Conservation (phyloP, 2,329 filamentous ascomycete genomes). For the Fusarium subtropicale region DNA sequence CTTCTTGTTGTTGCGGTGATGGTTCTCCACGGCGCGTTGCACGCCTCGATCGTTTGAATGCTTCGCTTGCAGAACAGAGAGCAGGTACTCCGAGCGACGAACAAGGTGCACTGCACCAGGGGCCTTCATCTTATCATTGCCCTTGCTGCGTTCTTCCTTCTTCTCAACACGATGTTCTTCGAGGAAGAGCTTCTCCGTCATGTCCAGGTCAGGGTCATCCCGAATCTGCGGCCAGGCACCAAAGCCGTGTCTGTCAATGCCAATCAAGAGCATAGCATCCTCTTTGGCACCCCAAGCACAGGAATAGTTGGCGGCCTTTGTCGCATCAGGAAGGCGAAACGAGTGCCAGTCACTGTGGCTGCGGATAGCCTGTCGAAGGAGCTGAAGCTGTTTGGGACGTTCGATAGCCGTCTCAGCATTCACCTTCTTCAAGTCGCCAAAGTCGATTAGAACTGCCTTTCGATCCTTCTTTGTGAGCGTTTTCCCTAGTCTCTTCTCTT, state of each 20-base stretch:
- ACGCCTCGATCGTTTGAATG: slow-evolving; percentile 81
- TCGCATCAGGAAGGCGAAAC: slow-evolving; percentile 91
- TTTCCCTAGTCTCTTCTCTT: slow-evolving; percentile 85
- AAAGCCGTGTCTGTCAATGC: slow-evolving; percentile 93
- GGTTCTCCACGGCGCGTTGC: slow-evolving; percentile 87
- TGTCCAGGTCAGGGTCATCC: slow-evolving; percentile 86
- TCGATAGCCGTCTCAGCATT: slow-evolving; percentile 97
- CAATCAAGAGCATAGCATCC: slow-evolving; percentile 96
- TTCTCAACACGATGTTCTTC: slow-evolving; percentile 99
- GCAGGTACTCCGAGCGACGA: slow-evolving; percentile 90
- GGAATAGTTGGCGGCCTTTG: slow-evolving; percentile 90
- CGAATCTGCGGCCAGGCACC: slow-evolving; percentile 96
- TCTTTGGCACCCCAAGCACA: slow-evolving; percentile 93
- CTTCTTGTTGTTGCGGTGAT: slow-evolving; percentile 95
- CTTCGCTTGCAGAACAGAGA: slow-evolving; percentile 91
- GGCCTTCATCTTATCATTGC: slow-evolving; percentile 83
- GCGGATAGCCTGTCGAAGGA: slow-evolving; percentile 80
- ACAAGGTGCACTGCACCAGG: slow-evolving; percentile 98
- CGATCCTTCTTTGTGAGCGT: slow-evolving; percentile 94
- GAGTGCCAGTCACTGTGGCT: slow-evolving; percentile 76
- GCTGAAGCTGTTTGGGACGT: slow-evolving; percentile 86
- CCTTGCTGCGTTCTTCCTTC: slow-evolving; percentile 89
- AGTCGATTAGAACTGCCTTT: slow-evolving; percentile 96
- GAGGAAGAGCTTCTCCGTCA: slow-evolving; percentile 92
- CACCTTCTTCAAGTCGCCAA: slow-evolving; percentile 90